These are phyloP conservation scores for Amorphotheca resinae DNA, from an alignment of 495 filamentous ascomycete genomes.

Conservation along the genomic window DNA sequence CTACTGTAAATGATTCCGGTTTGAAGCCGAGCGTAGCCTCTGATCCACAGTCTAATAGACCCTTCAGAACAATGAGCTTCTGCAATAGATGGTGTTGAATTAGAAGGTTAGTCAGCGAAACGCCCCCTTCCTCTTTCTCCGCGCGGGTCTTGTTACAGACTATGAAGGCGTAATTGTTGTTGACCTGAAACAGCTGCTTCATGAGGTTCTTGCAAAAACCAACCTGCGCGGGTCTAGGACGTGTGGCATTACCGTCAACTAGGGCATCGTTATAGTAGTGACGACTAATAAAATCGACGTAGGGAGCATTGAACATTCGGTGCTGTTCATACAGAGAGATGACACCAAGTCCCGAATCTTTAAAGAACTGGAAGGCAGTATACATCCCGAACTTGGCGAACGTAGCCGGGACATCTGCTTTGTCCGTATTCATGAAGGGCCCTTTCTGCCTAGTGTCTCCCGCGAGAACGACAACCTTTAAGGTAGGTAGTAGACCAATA, in stretches of 20 bases:
- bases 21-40: neutral
- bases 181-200: neutral
- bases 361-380: neutral
- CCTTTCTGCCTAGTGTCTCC: neutral
- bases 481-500: neutral
- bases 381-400: neutral
- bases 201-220: neutral
- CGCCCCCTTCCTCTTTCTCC: neutral
- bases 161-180: neutral
- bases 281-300: neutral
- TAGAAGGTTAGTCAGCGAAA: neutral
- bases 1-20: neutral
- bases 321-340: neutral
- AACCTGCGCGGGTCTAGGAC: neutral
- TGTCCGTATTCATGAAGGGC: neutral
- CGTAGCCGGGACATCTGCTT: neutral
- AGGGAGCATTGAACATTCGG: neutral
- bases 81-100: neutral
- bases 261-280: slow-evolving; percentile 1
- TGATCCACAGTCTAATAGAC: neutral
- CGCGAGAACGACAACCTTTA: neutral
- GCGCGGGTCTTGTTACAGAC: neutral
- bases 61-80: neutral
- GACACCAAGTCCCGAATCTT: neutral
- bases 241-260: neutral